These are phyloP conservation scores for Gracilaria gracilis DNA, from an alignment of 23 red algal species.

Conservation along the genomic window DNA sequence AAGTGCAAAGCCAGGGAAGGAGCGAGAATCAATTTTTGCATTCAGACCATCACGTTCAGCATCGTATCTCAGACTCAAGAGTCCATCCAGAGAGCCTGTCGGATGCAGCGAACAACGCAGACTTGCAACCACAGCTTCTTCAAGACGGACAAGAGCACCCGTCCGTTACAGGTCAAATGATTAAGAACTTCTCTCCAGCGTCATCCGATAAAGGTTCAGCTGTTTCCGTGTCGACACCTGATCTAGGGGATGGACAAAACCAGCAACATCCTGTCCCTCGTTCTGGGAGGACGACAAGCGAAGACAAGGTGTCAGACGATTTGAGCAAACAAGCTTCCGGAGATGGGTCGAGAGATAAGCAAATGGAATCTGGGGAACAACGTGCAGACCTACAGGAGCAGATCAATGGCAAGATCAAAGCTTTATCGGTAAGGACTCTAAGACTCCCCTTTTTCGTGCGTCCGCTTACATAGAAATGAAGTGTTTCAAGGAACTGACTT, in stretches of 20 bases:
- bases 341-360: not conserved
- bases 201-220: not conserved
- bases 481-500: not conserved
- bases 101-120: not conserved
- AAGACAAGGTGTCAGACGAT: not conserved
- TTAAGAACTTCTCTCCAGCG: slow-evolving; percentile 6
- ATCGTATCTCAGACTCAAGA: not conserved
- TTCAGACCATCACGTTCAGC: slow-evolving; percentile 1
- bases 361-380: not conserved
- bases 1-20: not conserved
- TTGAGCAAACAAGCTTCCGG: not conserved
- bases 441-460: not conserved
- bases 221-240: not conserved
- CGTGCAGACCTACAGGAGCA: not conserved
- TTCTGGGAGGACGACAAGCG: not conserved
- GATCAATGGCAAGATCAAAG: not conserved
- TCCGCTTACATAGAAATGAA: not conserved
- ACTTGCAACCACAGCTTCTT: too few relatives aligned
- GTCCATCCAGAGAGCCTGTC: not conserved
- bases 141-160: not conserved
- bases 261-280: not conserved
- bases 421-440: not conserved
- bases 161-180: not conserved
- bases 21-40: not conserved
- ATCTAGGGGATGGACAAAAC: not conserved